Evolutionary conservation across 2,329 filamentous ascomycete species (phyloP).

Genomic region (Fusarium gaditjirri): DNA sequence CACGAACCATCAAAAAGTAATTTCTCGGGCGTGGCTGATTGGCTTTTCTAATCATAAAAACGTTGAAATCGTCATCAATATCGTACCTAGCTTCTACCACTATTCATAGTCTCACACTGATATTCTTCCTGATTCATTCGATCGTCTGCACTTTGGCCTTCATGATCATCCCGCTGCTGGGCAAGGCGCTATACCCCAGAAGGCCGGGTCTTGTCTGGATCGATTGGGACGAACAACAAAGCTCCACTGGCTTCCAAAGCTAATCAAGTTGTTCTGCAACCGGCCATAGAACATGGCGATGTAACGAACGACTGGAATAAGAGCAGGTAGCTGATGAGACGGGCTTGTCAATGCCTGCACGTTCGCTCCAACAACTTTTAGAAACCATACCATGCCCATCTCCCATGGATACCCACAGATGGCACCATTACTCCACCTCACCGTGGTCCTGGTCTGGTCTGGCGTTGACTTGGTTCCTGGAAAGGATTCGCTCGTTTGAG

Average conservation of each 20-base stretch:
- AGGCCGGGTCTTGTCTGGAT: constrained; percentile 28
- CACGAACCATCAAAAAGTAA: constrained; percentile 7
- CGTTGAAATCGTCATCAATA: background rate
- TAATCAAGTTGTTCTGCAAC: constrained; percentile 40
- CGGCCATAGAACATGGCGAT: constrained; percentile 9
- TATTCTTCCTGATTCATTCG: constrained; percentile 6
- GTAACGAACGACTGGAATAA: background rate
- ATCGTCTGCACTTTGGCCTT: constrained; percentile 8
- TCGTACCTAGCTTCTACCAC: background rate
- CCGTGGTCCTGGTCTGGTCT: constrained; percentile 40
- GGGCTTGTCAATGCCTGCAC: constrained; percentile 33
- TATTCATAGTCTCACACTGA: background rate
- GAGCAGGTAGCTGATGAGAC: constrained; percentile 26
- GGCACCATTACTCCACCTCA: constrained; percentile 46
- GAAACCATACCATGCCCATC: constrained; percentile 23
- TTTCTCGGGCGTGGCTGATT: background rate
- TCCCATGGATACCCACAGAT: constrained; percentile 38
- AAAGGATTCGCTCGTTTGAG: constrained; percentile 23
- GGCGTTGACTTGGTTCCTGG: constrained; percentile 30
- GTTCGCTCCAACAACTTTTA: background rate
- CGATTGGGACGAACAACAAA: constrained; percentile 24
- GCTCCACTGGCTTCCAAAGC: constrained; percentile 37
- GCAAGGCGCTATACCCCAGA: constrained; percentile 38
- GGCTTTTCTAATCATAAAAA: background rate
- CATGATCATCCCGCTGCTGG: constrained; percentile 23